phyloP scores from a whole-genome alignment of 305 asterid species.

The Fraxinus dipetala region DNA sequence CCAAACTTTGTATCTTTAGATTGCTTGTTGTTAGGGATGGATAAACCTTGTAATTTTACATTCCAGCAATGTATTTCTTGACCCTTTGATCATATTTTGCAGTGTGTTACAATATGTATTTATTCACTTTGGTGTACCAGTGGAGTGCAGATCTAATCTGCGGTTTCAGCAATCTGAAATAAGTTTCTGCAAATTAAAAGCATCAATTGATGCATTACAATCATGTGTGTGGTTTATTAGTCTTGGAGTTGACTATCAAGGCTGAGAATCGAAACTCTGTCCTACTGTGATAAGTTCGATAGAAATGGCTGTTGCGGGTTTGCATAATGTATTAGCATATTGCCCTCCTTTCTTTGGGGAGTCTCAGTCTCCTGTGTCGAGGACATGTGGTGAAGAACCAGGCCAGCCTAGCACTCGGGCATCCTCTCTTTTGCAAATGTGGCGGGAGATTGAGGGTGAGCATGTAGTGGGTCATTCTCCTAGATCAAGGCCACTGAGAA shows the following conservation, averaged over 20 bases:
- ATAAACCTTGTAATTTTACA: background rate
- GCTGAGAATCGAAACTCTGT: constrained; percentile 12
- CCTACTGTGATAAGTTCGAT: background rate
- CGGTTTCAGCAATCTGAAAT: background rate
- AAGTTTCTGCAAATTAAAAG: constrained; percentile 19
- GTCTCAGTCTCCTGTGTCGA: constrained; percentile 37
- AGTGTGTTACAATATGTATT: constrained; percentile 28
- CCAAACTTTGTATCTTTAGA: constrained; percentile 33
- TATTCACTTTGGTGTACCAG: constrained; percentile 18
- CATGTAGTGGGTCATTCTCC: constrained; percentile 46
- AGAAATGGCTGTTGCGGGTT: constrained; percentile 72
- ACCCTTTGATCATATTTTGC: constrained; percentile 31
- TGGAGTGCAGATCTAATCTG: constrained; percentile 19
- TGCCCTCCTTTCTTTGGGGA: constrained; percentile 66
- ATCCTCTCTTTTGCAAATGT: constrained; percentile 78
- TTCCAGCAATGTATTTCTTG: constrained; percentile 17
- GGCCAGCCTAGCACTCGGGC: constrained; percentile 56
- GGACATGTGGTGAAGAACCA: constrained; percentile 33
- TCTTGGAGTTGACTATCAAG: constrained; percentile 15
- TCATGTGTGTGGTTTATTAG: constrained; percentile 15
- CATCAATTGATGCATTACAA: constrained; percentile 10
- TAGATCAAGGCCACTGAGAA: constrained; percentile 37
- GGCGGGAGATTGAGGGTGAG: constrained; percentile 90
- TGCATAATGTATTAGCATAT: constrained; percentile 56
- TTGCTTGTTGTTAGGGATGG: constrained; percentile 26